Percentiles rank a stretch among this genome's conserved stretches.
Conservation (phyloP, 495 filamentous ascomycete species). For the Polyplosphaeria fusca region DNA sequence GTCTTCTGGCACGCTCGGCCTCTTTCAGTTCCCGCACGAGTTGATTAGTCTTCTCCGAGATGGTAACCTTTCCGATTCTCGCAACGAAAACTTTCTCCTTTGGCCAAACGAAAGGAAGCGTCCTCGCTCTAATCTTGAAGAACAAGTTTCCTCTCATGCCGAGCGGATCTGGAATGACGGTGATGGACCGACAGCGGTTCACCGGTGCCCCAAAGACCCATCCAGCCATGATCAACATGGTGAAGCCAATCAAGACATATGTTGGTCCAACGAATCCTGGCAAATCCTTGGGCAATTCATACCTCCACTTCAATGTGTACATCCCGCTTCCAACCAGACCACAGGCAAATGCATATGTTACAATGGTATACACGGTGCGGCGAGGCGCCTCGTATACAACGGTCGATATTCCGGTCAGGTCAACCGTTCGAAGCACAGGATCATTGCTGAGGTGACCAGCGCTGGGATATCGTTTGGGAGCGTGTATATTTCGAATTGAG, state of each 20-base stretch:
- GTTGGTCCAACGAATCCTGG: slow-evolving; percentile 21
- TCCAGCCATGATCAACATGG: slow-evolving; percentile 6
- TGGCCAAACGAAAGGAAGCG: slow-evolving; percentile 4
- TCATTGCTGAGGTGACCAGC: slow-evolving; percentile 1
- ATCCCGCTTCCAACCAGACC: not conserved
- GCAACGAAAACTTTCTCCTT: slow-evolving; percentile 13
- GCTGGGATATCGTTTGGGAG: not conserved
- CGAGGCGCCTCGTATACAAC: slow-evolving; percentile 23
- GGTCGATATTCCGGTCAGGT: slow-evolving; percentile 1
- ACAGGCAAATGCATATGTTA: slow-evolving; percentile 9
- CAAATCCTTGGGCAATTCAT: slow-evolving; percentile 15
- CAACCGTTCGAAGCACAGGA: slow-evolving; percentile 20
- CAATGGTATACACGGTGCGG: not conserved
- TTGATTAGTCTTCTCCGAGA: slow-evolving; percentile 15
- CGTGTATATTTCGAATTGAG: not conserved
- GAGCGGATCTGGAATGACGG: slow-evolving; percentile 9
- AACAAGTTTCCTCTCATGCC: not conserved
- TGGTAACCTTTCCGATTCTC: slow-evolving; percentile 1
- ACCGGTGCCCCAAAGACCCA: slow-evolving; percentile 21
- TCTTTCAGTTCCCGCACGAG: slow-evolving; percentile 13
- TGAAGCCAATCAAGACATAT: slow-evolving; percentile 10
- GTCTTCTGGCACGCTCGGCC: slow-evolving; percentile 14
- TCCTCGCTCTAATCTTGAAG: slow-evolving; percentile 16
- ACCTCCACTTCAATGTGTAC: slow-evolving; percentile 10
- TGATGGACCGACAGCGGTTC: slow-evolving; percentile 5